phyloP scores from a whole-genome alignment of 2,329 filamentous ascomycete species.

The Sporothrix mexicana region DNA sequence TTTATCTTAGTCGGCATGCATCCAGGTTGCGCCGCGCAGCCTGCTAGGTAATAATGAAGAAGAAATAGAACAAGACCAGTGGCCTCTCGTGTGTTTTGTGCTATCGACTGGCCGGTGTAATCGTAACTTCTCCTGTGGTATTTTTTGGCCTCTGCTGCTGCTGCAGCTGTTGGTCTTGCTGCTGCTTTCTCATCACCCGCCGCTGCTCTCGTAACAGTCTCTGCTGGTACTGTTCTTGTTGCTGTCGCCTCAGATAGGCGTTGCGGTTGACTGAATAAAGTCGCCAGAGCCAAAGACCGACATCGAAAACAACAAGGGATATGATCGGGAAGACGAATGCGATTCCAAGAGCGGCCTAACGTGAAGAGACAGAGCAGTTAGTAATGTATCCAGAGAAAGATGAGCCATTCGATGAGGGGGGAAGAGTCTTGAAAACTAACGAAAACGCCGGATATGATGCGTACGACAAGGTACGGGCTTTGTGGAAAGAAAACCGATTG shows the following conservation, averaged over 20 bases:
- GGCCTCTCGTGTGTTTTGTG: too few relatives aligned
- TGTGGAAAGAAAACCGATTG: slow-evolving; percentile 35
- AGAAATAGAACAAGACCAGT: too few relatives aligned
- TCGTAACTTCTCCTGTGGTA: neutral
- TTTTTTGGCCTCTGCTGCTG: neutral
- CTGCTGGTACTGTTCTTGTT: slow-evolving; percentile 27
- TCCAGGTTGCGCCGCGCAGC: neutral
- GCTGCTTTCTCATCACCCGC: slow-evolving; percentile 5
- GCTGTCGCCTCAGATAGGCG: slow-evolving; percentile 20
- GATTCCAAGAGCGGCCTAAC: slow-evolving; percentile 53
- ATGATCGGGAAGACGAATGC: slow-evolving; percentile 55
- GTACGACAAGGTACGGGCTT: slow-evolving; percentile 32
- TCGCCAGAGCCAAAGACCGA: slow-evolving; percentile 61
- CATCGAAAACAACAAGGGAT: slow-evolving; percentile 57
- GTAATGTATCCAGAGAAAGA: neutral
- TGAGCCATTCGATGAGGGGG: neutral
- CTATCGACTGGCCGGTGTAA: neutral
- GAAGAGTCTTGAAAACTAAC: slow-evolving; percentile 26
- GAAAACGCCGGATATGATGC: slow-evolving; percentile 38
- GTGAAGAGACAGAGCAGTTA: slow-evolving; percentile 21
- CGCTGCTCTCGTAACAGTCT: neutral
- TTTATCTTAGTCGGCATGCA: neutral
- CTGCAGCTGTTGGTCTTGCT: neutral
- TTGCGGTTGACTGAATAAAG: slow-evolving; percentile 42
- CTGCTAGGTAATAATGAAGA: too few relatives aligned